phyloP scores from a whole-genome alignment of 1,284 basidiomycete genomes.

The Rhodofomes roseus region DNA sequence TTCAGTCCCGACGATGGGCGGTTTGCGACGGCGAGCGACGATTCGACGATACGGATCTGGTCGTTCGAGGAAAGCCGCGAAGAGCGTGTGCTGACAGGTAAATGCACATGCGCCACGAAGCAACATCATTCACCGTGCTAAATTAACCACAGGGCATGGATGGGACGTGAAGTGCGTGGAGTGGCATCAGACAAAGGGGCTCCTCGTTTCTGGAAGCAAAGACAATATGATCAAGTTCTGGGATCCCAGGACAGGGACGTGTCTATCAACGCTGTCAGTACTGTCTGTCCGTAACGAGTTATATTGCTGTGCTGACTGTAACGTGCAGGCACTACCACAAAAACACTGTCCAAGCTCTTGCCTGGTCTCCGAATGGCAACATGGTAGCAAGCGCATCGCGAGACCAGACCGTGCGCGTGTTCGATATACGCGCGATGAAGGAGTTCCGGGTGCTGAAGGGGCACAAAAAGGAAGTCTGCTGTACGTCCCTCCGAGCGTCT shows the following conservation, averaged over 20 bases:
- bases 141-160: conserved; percentile 70
- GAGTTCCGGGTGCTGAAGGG: conserved; percentile 90
- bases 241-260: conserved; percentile 91
- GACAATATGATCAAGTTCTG: conserved; percentile 99
- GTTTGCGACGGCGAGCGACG: conserved; percentile 94
- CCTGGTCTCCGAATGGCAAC: conserved; percentile 93
- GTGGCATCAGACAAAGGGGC: conserved; percentile 96
- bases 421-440: conserved; percentile 97
- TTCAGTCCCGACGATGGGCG: conserved; percentile 90
- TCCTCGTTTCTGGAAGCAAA: conserved; percentile 92
- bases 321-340: conserved; percentile 85
- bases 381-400: conserved; percentile 91
- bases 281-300: neutral
- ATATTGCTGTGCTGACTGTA: neutral
- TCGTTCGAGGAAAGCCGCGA: conserved; percentile 89
- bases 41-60: conserved; percentile 94
- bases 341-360: conserved; percentile 90
- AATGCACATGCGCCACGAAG: conserved; percentile 12
- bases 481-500: conserved; percentile 47
- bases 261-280: conserved; percentile 80
- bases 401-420: conserved; percentile 94
- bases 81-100: conserved; percentile 84
- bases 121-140: neutral
- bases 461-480: conserved; percentile 97
- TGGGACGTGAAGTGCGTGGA: conserved; percentile 99